Conservation (phyloP, 306 rosid genomes). For the Sicyos edulis region DNA sequence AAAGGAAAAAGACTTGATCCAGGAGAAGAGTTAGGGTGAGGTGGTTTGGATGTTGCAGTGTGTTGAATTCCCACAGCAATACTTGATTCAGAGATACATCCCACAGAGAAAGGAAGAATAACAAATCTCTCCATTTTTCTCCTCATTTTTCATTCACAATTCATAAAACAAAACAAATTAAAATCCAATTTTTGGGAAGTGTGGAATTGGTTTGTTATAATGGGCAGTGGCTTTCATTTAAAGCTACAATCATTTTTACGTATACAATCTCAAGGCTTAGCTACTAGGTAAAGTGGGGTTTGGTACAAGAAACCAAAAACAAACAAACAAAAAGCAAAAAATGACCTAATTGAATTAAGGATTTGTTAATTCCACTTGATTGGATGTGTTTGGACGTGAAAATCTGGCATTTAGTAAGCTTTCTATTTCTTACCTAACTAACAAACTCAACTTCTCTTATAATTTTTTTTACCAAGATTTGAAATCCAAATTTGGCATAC, state of each 20-base stretch:
- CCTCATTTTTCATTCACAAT: slow-evolving; percentile 28
- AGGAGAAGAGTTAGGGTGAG: slow-evolving; percentile 32
- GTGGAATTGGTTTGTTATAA: slow-evolving; percentile 33
- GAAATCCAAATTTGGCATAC: too few species aligned
- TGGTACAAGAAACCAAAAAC: slow-evolving; percentile 36
- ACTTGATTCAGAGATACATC: slow-evolving; percentile 81
- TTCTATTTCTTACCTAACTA: background rate
- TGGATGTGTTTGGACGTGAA: background rate
- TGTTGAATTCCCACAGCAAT: slow-evolving; percentile 64
- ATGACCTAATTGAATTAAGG: background rate
- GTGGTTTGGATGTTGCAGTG: slow-evolving; percentile 51
- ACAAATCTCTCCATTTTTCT: slow-evolving; percentile 82
- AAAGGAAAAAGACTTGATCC: slow-evolving; percentile 22
- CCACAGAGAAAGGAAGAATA: slow-evolving; percentile 83
- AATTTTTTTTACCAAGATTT: background rate
- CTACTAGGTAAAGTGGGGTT: slow-evolving; percentile 34
- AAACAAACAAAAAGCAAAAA: background rate
- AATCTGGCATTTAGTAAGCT: background rate
- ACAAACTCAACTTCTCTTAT: background rate
- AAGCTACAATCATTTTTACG: slow-evolving; percentile 48
- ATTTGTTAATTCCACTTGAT: slow-evolving; percentile 18
- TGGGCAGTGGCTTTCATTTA: slow-evolving; percentile 33
- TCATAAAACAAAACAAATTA: slow-evolving; percentile 7
- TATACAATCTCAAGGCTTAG: slow-evolving; percentile 37
- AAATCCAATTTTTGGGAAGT: slow-evolving; percentile 21